phyloP scores from a whole-genome alignment of 1,284 basidiomycete genomes.

The Erythrobasidium hasegawianum region DNA sequence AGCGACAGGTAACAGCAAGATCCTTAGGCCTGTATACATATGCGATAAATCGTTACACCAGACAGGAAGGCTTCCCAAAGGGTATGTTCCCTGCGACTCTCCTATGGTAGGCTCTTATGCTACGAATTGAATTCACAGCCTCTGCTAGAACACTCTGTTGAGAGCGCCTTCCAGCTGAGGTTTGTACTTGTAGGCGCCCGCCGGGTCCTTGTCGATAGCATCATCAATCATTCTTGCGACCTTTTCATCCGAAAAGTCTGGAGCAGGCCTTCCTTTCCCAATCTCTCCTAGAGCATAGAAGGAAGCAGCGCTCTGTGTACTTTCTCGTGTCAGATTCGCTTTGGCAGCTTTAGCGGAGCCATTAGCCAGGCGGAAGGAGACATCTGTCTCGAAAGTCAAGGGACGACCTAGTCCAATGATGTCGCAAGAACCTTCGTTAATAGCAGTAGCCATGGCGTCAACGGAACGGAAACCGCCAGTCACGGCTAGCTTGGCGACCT shows the following conservation, averaged over 20 bases:
- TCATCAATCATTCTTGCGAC: conserved; percentile 30
- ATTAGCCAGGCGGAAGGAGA: conserved; percentile 51
- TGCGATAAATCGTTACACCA: too few relatives aligned
- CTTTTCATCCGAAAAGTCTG: conserved; percentile 29
- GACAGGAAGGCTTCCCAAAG: too few relatives aligned
- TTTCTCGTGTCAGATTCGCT: conserved; percentile 6
- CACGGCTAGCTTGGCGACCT: conserved; percentile 51
- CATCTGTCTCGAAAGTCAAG: conserved; percentile 53
- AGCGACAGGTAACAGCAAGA: too few relatives aligned
- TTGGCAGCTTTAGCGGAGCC: conserved; percentile 19
- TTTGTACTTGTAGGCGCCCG: conserved; percentile 26
- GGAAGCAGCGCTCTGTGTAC: conserved; percentile 28
- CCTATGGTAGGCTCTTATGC: too few relatives aligned
- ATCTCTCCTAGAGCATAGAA: conserved; percentile 34
- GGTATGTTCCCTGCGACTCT: too few relatives aligned
- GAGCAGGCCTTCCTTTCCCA: conserved; percentile 22
- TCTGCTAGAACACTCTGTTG: conserved; percentile 34
- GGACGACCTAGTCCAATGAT: conserved; percentile 55
- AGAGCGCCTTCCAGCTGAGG: conserved; percentile 43
- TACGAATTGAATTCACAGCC: too few relatives aligned
- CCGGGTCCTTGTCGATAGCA: conserved; percentile 25
- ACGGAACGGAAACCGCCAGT: conserved; percentile 56
- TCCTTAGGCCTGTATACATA: too few relatives aligned
- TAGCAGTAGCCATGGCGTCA: conserved; percentile 51
- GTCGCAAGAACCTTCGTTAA: conserved; percentile 38